phyloP scores from a whole-genome alignment of 257 asterid genomes.

The Oldenlandia corymbosa region DNA sequence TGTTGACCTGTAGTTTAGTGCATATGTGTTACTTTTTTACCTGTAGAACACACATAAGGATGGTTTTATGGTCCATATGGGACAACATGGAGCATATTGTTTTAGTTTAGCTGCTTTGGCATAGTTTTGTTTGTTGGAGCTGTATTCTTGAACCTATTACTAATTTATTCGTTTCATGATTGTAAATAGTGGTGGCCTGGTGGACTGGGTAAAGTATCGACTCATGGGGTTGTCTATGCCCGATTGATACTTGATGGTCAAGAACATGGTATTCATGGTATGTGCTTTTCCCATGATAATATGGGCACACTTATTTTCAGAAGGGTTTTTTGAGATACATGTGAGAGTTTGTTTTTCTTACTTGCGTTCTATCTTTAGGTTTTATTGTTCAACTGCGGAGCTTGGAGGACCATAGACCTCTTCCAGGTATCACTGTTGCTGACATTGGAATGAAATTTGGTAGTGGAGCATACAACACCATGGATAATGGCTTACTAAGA shows the following conservation, averaged over 20 bases:
- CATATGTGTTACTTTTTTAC: background rate
- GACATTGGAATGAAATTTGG: constrained; percentile 99
- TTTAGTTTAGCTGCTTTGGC: background rate
- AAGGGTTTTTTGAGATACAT: background rate
- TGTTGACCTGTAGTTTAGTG: background rate
- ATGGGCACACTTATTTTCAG: background rate
- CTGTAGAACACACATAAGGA: background rate
- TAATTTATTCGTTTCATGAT: constrained; percentile 15
- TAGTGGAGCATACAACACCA: constrained; percentile 91
- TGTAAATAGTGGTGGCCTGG: constrained; percentile 97
- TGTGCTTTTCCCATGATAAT: background rate
- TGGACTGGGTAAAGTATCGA: constrained; percentile 94
- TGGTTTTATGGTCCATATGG: background rate
- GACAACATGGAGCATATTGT: background rate
- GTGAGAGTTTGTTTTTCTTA: background rate
- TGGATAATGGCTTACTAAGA: constrained; percentile 95
- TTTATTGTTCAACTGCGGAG: constrained; percentile 88
- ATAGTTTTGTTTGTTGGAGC: background rate
- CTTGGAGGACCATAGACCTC: constrained; percentile 85
- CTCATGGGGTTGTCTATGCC: constrained; percentile 88
- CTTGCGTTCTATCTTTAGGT: constrained; percentile 31
- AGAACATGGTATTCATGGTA: constrained; percentile 90
- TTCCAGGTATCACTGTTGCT: constrained; percentile 86
- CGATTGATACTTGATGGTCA: constrained; percentile 75
- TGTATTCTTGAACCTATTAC: constrained; percentile 3